Evolutionary conservation across 2,329 filamentous ascomycete species (phyloP), one percentile per base, ranked within the genome.

Genomic region (Ophiobolus disseminans): DNA sequence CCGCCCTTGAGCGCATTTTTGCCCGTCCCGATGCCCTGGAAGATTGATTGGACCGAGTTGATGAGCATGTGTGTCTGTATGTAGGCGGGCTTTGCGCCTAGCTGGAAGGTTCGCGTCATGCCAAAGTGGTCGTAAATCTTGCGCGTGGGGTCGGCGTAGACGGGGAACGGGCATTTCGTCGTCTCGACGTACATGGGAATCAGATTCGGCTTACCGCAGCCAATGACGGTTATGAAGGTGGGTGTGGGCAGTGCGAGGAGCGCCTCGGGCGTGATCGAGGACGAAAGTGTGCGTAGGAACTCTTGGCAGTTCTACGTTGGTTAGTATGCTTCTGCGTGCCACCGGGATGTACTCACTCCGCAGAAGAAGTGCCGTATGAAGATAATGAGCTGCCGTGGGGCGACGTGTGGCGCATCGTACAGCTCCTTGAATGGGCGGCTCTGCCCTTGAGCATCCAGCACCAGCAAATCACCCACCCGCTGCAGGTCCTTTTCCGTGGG

Each of bases 341-440:
- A n/a, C 31, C 20, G 8, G 8, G 25, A 13, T 16, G 8, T 8
- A 80, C 86, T 71, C 79, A 90, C 88, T 26, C 87, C 87, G 67
- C 89, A 91, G 78, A 89, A 91, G 73, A 91, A 92, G 74, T 91
- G 88, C 35, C 89, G 82, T 48, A 92, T 80, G 66, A 92, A 91
- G 58, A 91, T 83, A 32, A 91, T 73, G 23, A 92, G 77, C 21
- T 89, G 83, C 2, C 85, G 54, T 1, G 66, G 64, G 25, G 71
- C 72, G 7, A 68, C 61, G 11, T 65, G 70, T 5, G 66, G 62
- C 35, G 66, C 71, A 20, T 59, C 48, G 45, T 73, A 73, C 22
- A 75, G 50, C 22, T 68, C 67, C 46, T 65, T 71, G 64, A 75
- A 75, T 7, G 69, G 68, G 19, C 64, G 50, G 23, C 63, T 69